Evolutionary conservation across 2,329 filamentous ascomycete genomes (phyloP).

Genomic region (Neonectria magnoliae): DNA sequence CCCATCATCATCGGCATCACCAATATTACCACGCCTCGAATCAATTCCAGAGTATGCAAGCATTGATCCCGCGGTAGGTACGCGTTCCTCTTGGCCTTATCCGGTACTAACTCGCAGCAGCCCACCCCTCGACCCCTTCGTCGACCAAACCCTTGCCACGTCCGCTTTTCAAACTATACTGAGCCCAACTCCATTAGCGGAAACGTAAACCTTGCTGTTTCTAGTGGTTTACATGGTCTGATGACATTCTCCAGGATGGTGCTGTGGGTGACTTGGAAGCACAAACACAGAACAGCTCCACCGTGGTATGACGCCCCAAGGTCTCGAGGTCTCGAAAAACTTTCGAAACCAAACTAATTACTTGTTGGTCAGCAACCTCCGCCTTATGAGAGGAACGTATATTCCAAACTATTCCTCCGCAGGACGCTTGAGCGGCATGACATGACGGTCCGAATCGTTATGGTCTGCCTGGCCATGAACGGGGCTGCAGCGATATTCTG

Average conservation of each 20-base stretch:
- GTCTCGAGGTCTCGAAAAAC: neutral
- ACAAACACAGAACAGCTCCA: neutral
- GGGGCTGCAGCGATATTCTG: neutral
- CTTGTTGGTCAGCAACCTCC: neutral
- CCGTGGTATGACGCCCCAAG: neutral
- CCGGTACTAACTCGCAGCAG: neutral
- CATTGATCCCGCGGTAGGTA: neutral
- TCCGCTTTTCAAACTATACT: neutral
- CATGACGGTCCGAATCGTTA: neutral
- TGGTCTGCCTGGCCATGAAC: neutral
- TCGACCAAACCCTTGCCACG: neutral
- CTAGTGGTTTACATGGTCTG: neutral
- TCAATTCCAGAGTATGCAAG: neutral
- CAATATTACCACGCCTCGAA: neutral
- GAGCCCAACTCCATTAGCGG: neutral
- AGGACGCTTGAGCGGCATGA: neutral
- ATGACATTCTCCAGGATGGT: neutral
- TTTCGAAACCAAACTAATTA: neutral
- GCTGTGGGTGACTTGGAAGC: neutral
- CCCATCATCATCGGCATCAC: too few species aligned
- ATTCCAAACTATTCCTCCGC: neutral
- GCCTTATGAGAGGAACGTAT: neutral
- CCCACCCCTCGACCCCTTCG: neutral
- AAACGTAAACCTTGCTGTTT: neutral
- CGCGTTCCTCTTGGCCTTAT: neutral